phyloP scores from a whole-genome alignment of 768 basidiomycete species.

The Lactarius psammicola region DNA sequence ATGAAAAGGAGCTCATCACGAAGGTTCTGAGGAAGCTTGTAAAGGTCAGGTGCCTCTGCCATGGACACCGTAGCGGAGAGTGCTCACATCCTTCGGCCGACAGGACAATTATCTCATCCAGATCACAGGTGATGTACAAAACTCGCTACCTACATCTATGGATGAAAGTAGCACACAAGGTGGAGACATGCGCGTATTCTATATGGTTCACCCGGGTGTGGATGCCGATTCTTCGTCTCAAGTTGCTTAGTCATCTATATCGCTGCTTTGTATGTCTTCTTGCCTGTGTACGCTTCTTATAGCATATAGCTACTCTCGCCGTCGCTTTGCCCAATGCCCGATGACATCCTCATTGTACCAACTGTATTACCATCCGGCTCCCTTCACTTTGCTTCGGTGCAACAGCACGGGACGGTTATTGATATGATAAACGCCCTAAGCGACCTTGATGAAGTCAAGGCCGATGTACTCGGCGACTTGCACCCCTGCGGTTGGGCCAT shows the following conservation, averaged over 20 bases:
- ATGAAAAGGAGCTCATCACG: constrained; percentile 83
- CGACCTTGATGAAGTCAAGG: constrained; percentile 47
- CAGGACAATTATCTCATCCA: constrained; percentile 87
- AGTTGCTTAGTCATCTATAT: constrained; percentile 22
- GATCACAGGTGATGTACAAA: constrained; percentile 78
- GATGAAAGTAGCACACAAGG: constrained; percentile 58
- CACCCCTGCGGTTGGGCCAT: constrained; percentile 65
- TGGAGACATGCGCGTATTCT: constrained; percentile 68
- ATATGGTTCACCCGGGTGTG: constrained; percentile 89
- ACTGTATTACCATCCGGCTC: constrained; percentile 56
- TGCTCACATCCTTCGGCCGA: constrained; percentile 7
- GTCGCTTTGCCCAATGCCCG: constrained; percentile 38
- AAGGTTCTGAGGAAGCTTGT: constrained; percentile 89
- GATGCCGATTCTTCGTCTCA: constrained; percentile 52
- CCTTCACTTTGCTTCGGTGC: constrained; percentile 61
- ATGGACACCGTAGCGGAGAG: neutral
- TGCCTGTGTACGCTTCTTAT: constrained; percentile 7
- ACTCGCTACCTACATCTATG: constrained; percentile 63
- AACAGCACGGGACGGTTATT: constrained; percentile 51
- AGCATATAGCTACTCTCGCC: neutral
- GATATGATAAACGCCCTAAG: constrained; percentile 58
- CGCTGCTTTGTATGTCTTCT: constrained; percentile 9
- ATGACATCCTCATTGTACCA: constrained; percentile 53
- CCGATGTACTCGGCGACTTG: constrained; percentile 56
- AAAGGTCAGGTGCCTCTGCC: constrained; percentile 56